Base-by-base conservation (phyloP, 768 basidiomycete genomes). In the Trametes elegans region DNA sequence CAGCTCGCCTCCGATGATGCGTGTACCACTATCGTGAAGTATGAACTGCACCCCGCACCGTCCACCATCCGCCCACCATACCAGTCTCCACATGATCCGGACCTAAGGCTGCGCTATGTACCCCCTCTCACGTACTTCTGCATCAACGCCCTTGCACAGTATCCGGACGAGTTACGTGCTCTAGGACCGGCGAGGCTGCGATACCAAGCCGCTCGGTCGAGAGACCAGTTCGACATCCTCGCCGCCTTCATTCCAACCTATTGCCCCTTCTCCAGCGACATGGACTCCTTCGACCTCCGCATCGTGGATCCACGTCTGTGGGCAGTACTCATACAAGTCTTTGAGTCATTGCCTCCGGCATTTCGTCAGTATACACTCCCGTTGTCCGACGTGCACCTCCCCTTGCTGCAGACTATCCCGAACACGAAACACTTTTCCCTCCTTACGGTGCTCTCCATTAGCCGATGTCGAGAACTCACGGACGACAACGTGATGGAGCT, bases 391-490 rank as follows among this genome's bases (percentile, higher is more conserved):
- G 63, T 63, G 6, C 74, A 82, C 57, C 68, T 86, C 0, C 79
- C 79, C 2, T 69, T 80, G 13, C 76, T 90, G 11, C 87, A 88
- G 58, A 59, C 58, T 14, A 79, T 90, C 36, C 76, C 78, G 1
- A 70, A 76, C 39, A 81, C 84, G 0, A 62, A 74, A 3, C 63
- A 78, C 21, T 91, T 88, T 65, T 74, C 86, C 3, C 74, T 91
- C 28, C 57, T 90, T 49, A 86, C 88, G 5, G 65, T 88, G 10
- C 67, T 92, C 21, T 76, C 86, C 42, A 71, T 91, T 8, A 75
- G 80, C 3, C 67, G 74, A 5, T 85, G 85, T 59, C 49, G 54
- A 10, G 72, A 79, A n/a, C 72, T 91, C 0, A 79, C 75, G 24
- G 89, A 91, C 66, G 69, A 77, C 23, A 79, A 77, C 42, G 73